phyloP scores from a whole-genome alignment of 2,329 filamentous ascomycete species.

The Cadophora sp. region DNA sequence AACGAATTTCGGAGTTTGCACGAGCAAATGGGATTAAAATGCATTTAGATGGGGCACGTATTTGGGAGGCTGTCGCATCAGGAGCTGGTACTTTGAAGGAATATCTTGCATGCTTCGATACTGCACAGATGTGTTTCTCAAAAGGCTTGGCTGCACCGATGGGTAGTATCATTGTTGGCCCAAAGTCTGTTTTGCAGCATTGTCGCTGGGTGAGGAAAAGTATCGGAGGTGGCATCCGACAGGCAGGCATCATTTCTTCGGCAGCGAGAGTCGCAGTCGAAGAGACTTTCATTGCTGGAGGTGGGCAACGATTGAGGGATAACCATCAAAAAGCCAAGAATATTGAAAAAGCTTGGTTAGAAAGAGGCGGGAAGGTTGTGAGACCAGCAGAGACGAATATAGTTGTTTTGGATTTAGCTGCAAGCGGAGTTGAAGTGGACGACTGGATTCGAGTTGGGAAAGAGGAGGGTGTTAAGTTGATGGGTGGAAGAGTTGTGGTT shows the following conservation, averaged over 20 bases:
- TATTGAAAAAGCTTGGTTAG: slow-evolving; percentile 65
- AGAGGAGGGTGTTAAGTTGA: slow-evolving; percentile 61
- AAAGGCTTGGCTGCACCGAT: slow-evolving; percentile 84
- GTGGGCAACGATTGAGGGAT: slow-evolving; percentile 63
- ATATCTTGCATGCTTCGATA: slow-evolving; percentile 73
- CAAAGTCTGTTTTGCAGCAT: slow-evolving; percentile 61
- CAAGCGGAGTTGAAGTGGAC: slow-evolving; percentile 56
- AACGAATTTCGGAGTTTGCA: slow-evolving; percentile 74
- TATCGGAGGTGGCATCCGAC: slow-evolving; percentile 80
- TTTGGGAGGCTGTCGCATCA: slow-evolving; percentile 81
- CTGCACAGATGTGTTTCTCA: slow-evolving; percentile 77
- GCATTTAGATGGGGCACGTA: slow-evolving; percentile 79
- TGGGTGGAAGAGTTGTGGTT: slow-evolving; percentile 66
- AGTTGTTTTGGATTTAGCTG: slow-evolving; percentile 72
- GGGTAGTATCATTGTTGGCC: slow-evolving; percentile 73
- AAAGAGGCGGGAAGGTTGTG: slow-evolving; percentile 65
- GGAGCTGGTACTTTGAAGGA: slow-evolving; percentile 71
- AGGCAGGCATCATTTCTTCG: slow-evolving; percentile 78
- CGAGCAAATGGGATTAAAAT: slow-evolving; percentile 67
- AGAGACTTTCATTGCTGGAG: slow-evolving; percentile 71
- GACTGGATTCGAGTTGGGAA: slow-evolving; percentile 60
- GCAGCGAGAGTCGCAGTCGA: slow-evolving; percentile 79
- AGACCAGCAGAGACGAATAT: slow-evolving; percentile 75
- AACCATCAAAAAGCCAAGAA: slow-evolving; percentile 67
- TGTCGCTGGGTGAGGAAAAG: slow-evolving; percentile 78